Percentiles rank a stretch among this genome's conserved stretches.
These are phyloP conservation scores for Leccinum variicolor DNA, from an alignment of 768 basidiomycete species.

Conservation along the genomic window DNA sequence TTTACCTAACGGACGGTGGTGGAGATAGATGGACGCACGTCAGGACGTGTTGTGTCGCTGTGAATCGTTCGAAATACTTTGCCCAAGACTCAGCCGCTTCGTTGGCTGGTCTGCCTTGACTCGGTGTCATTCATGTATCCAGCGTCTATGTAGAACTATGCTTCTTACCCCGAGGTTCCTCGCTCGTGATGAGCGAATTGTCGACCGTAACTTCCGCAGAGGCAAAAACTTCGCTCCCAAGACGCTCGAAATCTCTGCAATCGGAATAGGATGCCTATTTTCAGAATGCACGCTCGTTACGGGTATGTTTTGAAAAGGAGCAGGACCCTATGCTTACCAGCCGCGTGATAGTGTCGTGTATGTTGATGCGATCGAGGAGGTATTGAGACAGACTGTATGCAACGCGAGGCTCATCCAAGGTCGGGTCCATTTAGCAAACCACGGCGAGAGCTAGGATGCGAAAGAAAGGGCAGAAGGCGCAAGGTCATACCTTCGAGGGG, in stretches of 20 bases:
- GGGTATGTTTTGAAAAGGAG: not conserved
- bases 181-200: slow-evolving; percentile 18
- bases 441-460: not conserved
- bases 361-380: slow-evolving; percentile 24
- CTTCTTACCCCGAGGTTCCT: slow-evolving; percentile 17
- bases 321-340: slow-evolving; percentile 14
- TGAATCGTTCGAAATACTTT: slow-evolving; percentile 20
- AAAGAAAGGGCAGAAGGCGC: not conserved
- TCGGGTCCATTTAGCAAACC: slow-evolving; percentile 5
- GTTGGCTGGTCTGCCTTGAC: slow-evolving; percentile 12
- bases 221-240: slow-evolving; percentile 27
- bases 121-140: slow-evolving; percentile 3
- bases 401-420: slow-evolving; percentile 5
- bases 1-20: not conserved
- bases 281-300: not conserved
- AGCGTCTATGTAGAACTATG: not conserved
- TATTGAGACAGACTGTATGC: slow-evolving; percentile 21
- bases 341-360: slow-evolving; percentile 27
- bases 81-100: slow-evolving; percentile 23
- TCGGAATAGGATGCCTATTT: slow-evolving; percentile 23
- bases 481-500: slow-evolving; percentile 7
- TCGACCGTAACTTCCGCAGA: slow-evolving; percentile 21
- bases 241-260: slow-evolving; percentile 25
- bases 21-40: slow-evolving; percentile 13
- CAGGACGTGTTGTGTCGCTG: slow-evolving; percentile 21